Conservation (phyloP, 306 rosid species). For the Vigna radiata region DNA sequence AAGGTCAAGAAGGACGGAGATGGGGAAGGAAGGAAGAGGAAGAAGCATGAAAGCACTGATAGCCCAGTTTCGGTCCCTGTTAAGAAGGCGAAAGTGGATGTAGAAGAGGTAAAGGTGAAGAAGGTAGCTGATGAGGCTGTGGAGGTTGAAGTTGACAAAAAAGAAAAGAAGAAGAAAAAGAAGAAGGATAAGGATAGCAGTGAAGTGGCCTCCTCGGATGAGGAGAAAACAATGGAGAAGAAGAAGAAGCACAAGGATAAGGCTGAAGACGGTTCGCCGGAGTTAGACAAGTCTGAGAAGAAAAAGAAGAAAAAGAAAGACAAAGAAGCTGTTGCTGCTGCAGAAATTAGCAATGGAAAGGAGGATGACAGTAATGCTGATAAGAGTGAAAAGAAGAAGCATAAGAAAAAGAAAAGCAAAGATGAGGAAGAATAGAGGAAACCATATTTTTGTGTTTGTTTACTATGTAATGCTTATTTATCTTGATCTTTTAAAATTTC, state of each 20-base stretch:
- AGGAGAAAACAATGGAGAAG: conserved; percentile 51
- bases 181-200: conserved; percentile 57
- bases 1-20: conserved; percentile 33
- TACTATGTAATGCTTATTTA: conserved; percentile 24
- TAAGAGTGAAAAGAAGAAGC: conserved; percentile 73
- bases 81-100: conserved; percentile 58
- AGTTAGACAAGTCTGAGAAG: conserved; percentile 68
- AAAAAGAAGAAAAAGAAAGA: conserved; percentile 61
- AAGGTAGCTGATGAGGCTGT: conserved; percentile 37
- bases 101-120: conserved; percentile 42
- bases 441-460: conserved; percentile 32
- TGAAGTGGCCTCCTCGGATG: conserved; percentile 41
- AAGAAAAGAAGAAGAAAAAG: conserved; percentile 67
- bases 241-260: conserved; percentile 63
- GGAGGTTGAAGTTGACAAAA: conserved; percentile 56
- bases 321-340: conserved; percentile 49
- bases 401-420: conserved; percentile 57
- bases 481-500: conserved; percentile 5
- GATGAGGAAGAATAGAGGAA: conserved; percentile 57
- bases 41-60: conserved; percentile 52
- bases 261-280: conserved; percentile 54
- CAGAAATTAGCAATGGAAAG: conserved; percentile 33
- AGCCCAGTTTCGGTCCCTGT: conserved; percentile 47
- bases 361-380: conserved; percentile 52
- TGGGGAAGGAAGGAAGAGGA: conserved; percentile 58